These are phyloP conservation scores for Sarcodon aspratus DNA, from an alignment of 768 basidiomycete species.

Conservation along the genomic window DNA sequence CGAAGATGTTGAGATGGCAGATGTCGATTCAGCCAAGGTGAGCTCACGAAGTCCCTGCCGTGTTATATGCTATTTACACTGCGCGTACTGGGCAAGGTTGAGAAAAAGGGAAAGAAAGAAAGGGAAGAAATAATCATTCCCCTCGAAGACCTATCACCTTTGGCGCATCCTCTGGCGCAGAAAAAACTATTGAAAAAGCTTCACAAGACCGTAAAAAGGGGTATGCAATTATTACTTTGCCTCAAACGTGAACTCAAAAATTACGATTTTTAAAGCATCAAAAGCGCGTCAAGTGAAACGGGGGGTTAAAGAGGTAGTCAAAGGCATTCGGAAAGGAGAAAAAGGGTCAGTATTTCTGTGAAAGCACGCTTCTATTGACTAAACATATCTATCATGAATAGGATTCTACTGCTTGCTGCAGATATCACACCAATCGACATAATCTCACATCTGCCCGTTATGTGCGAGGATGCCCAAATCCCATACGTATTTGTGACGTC, in stretches of 20 bases:
- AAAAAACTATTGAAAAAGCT: constrained; percentile 92
- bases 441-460: constrained; percentile 89
- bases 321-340: constrained; percentile 94
- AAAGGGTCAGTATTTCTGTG: constrained; percentile 57
- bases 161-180: constrained; percentile 87
- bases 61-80: constrained; percentile 1
- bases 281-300: constrained; percentile 93
- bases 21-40: constrained; percentile 24
- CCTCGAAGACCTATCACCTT: constrained; percentile 80
- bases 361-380: neutral
- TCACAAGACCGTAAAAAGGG: constrained; percentile 91
- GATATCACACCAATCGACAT: constrained; percentile 99
- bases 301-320: constrained; percentile 97
- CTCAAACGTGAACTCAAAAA: neutral
- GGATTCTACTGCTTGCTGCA: constrained; percentile 84
- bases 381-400: constrained; percentile 15
- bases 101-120: constrained; percentile 55
- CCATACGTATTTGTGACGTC: constrained; percentile 86
- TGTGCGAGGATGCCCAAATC: constrained; percentile 88
- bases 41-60: constrained; percentile 3
- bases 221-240: constrained; percentile 23
- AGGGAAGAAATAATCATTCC: constrained; percentile 59
- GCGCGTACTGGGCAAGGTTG: constrained; percentile 23
- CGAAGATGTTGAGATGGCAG: constrained; percentile 39
- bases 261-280: constrained; percentile 50